Evolutionary conservation across 768 basidiomycete genomes (phyloP).

Genomic region (Exidia glandulosa): DNA sequence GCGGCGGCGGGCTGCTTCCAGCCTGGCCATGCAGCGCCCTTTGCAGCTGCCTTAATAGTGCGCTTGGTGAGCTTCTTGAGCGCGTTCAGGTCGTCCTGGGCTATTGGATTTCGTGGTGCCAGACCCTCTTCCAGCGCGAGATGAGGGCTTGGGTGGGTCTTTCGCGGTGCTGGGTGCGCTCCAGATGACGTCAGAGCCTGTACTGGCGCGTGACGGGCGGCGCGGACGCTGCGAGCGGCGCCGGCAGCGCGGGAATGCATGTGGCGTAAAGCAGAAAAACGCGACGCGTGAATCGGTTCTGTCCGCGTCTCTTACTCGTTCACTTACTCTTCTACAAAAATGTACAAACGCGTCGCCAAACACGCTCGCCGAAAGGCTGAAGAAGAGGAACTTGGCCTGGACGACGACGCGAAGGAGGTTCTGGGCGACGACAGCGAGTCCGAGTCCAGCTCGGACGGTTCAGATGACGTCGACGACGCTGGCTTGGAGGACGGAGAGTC

Average conservation of each 20-base stretch:
- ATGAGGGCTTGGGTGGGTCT: not conserved
- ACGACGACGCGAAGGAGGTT: constrained; percentile 51
- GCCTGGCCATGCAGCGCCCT: not conserved
- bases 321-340: constrained; percentile 25
- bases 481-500: constrained; percentile 6
- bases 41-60: not conserved
- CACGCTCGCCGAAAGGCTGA: constrained; percentile 47
- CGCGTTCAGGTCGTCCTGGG: not conserved
- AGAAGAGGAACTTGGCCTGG: constrained; percentile 53
- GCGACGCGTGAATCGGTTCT: not conserved
- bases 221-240: too few species aligned
- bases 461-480: constrained; percentile 12
- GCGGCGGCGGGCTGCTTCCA: not conserved
- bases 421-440: constrained; percentile 66
- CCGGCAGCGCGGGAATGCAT: not conserved
- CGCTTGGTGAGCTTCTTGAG: not conserved
- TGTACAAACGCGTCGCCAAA: constrained; percentile 76
- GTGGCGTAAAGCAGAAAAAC: not conserved
- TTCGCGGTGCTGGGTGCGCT: too few species aligned
- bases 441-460: constrained; percentile 24
- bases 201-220: not conserved
- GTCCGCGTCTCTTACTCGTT: not conserved
- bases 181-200: too few species aligned
- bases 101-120: not conserved
- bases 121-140: not conserved